Evolutionary conservation across 1,284 basidiomycete genomes (phyloP), one percentile per base, ranked within the genome.

Genomic region (Ceratobasidium sp.): DNA sequence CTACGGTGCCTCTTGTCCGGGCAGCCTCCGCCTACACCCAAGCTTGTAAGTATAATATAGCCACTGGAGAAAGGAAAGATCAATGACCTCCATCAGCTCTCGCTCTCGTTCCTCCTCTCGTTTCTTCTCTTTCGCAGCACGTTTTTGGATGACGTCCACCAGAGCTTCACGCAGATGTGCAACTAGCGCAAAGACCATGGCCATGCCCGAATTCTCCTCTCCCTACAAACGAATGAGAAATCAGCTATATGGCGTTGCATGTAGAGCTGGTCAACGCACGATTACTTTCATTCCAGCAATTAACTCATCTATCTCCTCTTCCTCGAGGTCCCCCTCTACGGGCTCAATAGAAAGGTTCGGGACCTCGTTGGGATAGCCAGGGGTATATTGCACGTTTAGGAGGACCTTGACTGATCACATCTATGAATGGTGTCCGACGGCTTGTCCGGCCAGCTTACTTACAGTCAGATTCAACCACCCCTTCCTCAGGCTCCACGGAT

Each of bases 121-220:
- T 75, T 87, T 86, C 73, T 85, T 83, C 74, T 85, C 85, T 66
- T 81, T 85, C 73, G 89, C 88, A 38, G 85, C 83, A 74, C 93
- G 87, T 55, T 83, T 80, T 55, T 85, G 85, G 52, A 94, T 86
- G 38, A 96, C 82, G 16, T 80, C 79, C 2, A 90, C 88, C 14
- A 98, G 83, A 61, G 89, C 86, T 80, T 98, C 96, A 75, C 93
- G 87, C 55, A 98, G 86, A 77, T 94, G 91, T 1, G 94, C 91
- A 3, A 95, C 92, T 6, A 99, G 85, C 0, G 96, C 95, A 80
- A 98, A 99, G 13, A 95, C 96, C 96, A 98, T 98, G 1, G 97
- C 95, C 91, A 98, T 97, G 46, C 96, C 96, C 28, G 95, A 80
- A 77, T 94, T 96, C 79, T 98, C 96, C 79, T 92, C 88, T 32